Percentiles rank a stretch among this genome's conserved stretches.
Conservation (phyloP, 139 green algal genomes). For the Closterium sp. region DNA sequence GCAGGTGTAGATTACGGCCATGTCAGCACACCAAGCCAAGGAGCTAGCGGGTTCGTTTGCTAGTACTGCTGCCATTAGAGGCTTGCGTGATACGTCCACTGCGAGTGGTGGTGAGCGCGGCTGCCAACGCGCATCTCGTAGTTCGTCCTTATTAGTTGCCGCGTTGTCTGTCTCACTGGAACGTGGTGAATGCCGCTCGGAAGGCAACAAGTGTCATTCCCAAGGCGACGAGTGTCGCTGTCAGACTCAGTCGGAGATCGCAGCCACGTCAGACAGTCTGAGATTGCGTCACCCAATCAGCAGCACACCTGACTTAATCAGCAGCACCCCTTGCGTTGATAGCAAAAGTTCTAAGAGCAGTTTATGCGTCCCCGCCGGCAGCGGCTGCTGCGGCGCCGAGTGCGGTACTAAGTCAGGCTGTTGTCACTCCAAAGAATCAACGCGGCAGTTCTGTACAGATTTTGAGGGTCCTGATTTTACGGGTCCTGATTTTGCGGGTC, state of each 20-base stretch:
- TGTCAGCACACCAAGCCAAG: background rate
- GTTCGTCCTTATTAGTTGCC: background rate
- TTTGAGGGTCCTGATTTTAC: too few relatives aligned
- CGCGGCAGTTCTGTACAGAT: background rate
- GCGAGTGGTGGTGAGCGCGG: background rate
- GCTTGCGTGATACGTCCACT: background rate
- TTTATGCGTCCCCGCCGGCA: too few relatives aligned
- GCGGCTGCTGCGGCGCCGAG: background rate
- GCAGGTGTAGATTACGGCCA: too few relatives aligned
- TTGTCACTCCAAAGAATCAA: too few relatives aligned
- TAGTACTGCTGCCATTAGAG: too few relatives aligned
- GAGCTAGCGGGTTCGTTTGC: too few relatives aligned
- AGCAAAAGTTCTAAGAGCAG: too few relatives aligned
- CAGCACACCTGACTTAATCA: background rate
- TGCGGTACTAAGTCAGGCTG: too few relatives aligned
- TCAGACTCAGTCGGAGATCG: background rate
- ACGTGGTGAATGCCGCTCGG: background rate
- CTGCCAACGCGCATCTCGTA: background rate
- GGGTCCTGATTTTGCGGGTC: too few relatives aligned
- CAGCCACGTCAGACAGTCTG: background rate
- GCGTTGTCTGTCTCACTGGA: background rate
- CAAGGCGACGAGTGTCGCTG: background rate
- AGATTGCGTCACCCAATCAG: background rate
- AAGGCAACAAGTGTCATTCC: background rate
- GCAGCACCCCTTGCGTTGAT: background rate